phyloP scores from a whole-genome alignment of 805 yeast genomes.

The Ogataea parapolymorpha region DNA sequence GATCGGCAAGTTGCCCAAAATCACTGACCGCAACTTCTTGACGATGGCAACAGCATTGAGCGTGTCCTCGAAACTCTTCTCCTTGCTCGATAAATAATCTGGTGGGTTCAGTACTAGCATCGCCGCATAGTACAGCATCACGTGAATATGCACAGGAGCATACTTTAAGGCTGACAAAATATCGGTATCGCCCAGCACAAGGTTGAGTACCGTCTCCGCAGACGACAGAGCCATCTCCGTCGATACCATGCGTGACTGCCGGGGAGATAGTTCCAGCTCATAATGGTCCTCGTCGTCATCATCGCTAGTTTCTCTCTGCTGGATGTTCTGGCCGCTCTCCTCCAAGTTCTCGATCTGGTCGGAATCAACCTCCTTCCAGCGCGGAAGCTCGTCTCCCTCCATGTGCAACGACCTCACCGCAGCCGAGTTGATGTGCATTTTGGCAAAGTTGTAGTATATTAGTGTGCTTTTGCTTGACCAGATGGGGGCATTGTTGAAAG shows the following conservation, averaged over 20 bases:
- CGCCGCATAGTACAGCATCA: constrained; percentile 69
- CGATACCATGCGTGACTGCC: constrained; percentile 28
- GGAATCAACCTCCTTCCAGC: constrained; percentile 15
- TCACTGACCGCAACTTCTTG: constrained; percentile 40
- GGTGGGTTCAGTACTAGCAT: constrained; percentile 52
- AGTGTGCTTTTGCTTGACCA: constrained; percentile 72
- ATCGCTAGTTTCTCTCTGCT: constrained; percentile 33
- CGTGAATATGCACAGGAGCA: constrained; percentile 70
- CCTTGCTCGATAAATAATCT: constrained; percentile 23
- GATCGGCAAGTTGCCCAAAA: constrained; percentile 46
- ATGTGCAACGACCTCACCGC: constrained; percentile 44
- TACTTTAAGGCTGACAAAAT: constrained; percentile 53
- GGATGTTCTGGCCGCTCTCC: constrained; percentile 13
- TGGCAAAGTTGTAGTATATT: constrained; percentile 70
- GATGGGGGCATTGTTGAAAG: constrained; percentile 45
- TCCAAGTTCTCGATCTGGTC: constrained; percentile 19
- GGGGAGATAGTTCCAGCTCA: constrained; percentile 19
- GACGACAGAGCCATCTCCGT: constrained; percentile 55
- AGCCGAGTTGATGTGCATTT: constrained; percentile 62
- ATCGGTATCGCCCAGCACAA: constrained; percentile 58
- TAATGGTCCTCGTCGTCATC: constrained; percentile 16
- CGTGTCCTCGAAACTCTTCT: constrained; percentile 26
- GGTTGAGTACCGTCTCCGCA: constrained; percentile 57
- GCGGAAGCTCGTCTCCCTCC: constrained; percentile 28
- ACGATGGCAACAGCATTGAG: constrained; percentile 41